phyloP scores from a whole-genome alignment of 768 basidiomycete genomes.

The Suillus cothurnatus region DNA sequence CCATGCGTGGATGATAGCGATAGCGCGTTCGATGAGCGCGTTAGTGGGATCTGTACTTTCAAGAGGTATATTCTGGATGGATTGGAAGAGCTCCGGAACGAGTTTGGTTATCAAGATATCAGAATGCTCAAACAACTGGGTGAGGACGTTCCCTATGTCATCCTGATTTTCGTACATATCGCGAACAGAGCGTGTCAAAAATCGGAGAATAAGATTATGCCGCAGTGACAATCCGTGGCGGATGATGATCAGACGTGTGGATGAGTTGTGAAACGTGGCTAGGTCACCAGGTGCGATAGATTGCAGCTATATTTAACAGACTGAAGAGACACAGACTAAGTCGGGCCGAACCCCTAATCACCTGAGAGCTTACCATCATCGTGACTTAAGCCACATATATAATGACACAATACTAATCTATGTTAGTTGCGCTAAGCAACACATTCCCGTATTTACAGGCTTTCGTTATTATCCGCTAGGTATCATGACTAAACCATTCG shows the following conservation, averaged over 20 bases:
- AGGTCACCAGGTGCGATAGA: slow-evolving; percentile 2
- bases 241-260: background rate
- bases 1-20: slow-evolving; percentile 57
- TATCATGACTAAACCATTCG: slow-evolving; percentile 35
- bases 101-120: slow-evolving; percentile 54
- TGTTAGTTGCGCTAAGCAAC: background rate
- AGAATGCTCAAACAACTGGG: slow-evolving; percentile 68
- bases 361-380: background rate
- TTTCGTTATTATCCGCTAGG: background rate
- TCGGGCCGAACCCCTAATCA: slow-evolving; percentile 8
- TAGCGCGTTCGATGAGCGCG: slow-evolving; percentile 56
- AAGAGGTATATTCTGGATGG: slow-evolving; percentile 31
- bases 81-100: slow-evolving; percentile 50
- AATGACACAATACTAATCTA: background rate
- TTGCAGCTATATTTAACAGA: background rate
- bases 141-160: slow-evolving; percentile 36
- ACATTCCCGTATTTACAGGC: background rate
- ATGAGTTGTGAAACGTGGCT: background rate
- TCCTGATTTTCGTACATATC: slow-evolving; percentile 6
- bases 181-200: background rate
- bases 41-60: slow-evolving; percentile 34
- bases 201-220: background rate
- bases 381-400: background rate
- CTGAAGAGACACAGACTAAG: background rate
- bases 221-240: background rate